Base-by-base conservation (phyloP, 441 rosid species). In the Populus tomentosa region DNA sequence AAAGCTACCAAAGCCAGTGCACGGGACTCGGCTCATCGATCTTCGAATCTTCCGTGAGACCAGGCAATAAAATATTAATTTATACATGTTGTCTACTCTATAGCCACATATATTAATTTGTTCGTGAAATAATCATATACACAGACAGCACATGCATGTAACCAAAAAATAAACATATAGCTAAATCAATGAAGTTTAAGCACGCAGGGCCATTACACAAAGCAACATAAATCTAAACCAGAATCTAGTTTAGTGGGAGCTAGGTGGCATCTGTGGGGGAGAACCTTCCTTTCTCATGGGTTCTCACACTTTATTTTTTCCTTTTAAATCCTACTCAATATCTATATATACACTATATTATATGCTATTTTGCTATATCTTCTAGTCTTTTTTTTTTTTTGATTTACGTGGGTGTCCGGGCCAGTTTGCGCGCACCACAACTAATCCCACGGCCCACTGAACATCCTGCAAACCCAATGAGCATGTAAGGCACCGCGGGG, bases 181-280 rank as follows among this genome's bases (percentile, higher is more conserved):
- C 13, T 20, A 59, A 40, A 10, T 40, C 10, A 3, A n/a, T n/a
- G 26, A 21, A 59, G 64, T 59, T 1, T n/a, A 59, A 59, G 24
- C 0, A n/a, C 24, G 64, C 8, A 59, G 64, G 64, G 64, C 64
- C 64, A 59, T 59, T 59, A n/a, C 64, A 59, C 64, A 59, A 59
- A 59, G 64, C 21, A 7, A 59, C 64, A 59, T 21, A 59, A n/a
- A 59, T 59, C 64, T 59, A 6, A 59, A 8, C 64, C 23, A 8
- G 26, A 59, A n/a, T 59, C 64, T n/a, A n/a, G 64, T 59, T 59
- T n/a, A 59, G 26, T 8, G 64, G 64, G 24, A n/a, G 63, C n/a
- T 24, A 28, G 30, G 30, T 40, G 46, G 46, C 81, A 82, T 77
- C 85, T 76, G 7, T 72, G 53, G 33, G 33, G 79, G 75, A 67